Conservation (phyloP, 805 yeast species). For the Metschnikowia cubensis region DNA sequence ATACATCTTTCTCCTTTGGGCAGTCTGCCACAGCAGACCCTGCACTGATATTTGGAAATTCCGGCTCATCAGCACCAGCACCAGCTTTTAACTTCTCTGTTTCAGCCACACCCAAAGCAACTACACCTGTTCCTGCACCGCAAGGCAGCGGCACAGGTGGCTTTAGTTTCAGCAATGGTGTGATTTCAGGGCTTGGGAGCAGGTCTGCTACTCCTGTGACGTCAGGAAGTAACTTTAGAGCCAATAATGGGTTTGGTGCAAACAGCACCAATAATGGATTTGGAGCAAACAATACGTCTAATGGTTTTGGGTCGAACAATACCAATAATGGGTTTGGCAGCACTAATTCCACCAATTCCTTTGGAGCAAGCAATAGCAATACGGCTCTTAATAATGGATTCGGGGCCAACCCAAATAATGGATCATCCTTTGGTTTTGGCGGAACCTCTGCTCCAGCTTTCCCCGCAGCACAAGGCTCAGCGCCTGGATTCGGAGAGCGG, state of each 20-base stretch:
- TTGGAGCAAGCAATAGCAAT: not conserved
- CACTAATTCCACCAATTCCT: not conserved
- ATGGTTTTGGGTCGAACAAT: too few relatives aligned
- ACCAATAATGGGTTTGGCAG: too few relatives aligned
- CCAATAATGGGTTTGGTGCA: conserved; percentile 1
- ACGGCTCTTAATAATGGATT: not conserved
- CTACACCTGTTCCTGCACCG: conserved; percentile 5
- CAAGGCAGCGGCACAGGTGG: conserved; percentile 6
- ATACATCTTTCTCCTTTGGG: conserved; percentile 17
- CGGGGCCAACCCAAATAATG: not conserved
- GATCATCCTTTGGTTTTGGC: conserved; percentile 3
- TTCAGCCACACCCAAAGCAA: not conserved
- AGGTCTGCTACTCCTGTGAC: conserved; percentile 12
- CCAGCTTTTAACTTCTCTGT: conserved; percentile 15
- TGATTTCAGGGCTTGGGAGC: conserved; percentile 7
- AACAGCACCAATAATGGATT: not conserved
- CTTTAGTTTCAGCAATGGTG: conserved; percentile 13
- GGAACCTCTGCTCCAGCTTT: conserved; percentile 4
- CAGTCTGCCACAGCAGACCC: conserved; percentile 29
- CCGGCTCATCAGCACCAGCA: conserved; percentile 12
- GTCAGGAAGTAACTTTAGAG: conserved; percentile 6
- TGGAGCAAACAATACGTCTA: not conserved
- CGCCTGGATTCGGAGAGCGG: not conserved
- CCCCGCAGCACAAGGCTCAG: not conserved
- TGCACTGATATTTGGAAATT: conserved; percentile 27